phyloP scores from a whole-genome alignment of 495 filamentous ascomycete genomes.

The Diplogelasinospora grovesii region DNA sequence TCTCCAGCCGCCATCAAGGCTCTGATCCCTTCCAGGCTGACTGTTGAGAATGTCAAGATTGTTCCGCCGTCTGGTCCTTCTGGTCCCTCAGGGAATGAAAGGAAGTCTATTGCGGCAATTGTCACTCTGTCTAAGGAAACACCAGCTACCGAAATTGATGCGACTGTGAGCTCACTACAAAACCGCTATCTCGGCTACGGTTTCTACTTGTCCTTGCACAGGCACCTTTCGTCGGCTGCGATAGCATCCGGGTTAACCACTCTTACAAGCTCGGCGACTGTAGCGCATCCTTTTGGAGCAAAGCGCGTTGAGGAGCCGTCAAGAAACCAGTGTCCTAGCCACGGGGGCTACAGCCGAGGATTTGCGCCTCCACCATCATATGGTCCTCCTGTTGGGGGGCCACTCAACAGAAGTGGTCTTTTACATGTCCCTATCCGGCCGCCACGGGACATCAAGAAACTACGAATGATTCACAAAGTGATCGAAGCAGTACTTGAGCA shows the following conservation, averaged over 20 bases:
- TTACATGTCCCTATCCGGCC: conserved; percentile 68
- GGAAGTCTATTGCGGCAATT: conserved; percentile 75
- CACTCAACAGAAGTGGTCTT: conserved; percentile 38
- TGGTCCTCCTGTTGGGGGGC: conserved; percentile 35
- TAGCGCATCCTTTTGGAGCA: conserved; percentile 78
- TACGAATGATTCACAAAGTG: conserved; percentile 83
- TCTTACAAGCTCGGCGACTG: conserved; percentile 44
- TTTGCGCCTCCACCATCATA: conserved; percentile 80
- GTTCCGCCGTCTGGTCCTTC: conserved; percentile 39
- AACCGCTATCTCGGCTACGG: conserved; percentile 84
- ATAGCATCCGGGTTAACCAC: conserved; percentile 50
- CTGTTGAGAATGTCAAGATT: conserved; percentile 72
- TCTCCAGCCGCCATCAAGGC: conserved; percentile 69
- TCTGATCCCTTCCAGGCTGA: conserved; percentile 59
- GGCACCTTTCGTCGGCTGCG: conserved; percentile 80
- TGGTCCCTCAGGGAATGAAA: conserved; percentile 48
- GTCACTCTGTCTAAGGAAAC: conserved; percentile 81
- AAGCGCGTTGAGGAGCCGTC: conserved; percentile 50
- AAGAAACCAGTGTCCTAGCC: conserved; percentile 49
- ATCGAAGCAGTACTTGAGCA: conserved; percentile 70
- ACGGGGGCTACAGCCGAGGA: conserved; percentile 54
- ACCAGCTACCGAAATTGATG: conserved; percentile 77
- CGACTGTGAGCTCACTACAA: conserved; percentile 67
- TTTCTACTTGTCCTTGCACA: conserved; percentile 71
- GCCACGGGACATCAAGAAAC: conserved; percentile 70